Base-by-base conservation (phyloP, 306 rosid species). In the Inga oerstediana region DNA sequence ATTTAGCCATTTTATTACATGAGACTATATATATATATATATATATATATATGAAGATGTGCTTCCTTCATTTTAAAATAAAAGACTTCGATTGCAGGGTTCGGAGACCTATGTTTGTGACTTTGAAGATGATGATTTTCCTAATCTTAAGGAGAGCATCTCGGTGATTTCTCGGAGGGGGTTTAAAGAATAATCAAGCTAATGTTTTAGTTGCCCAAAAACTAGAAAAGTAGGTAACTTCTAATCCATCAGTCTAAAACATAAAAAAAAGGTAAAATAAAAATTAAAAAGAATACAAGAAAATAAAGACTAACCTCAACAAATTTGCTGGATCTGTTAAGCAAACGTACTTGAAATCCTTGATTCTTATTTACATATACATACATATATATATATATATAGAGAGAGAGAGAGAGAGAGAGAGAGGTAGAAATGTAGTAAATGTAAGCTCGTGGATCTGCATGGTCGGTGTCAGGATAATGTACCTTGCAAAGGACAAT, bases 121-220 rank as follows among this genome's bases (percentile, higher is more conserved):
- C 56, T 65, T 9, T 51, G 41, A 74, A 73, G 67, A 79, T 15
- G 76, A 39, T 34, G 39, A 65, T 45, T 48, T 74, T 65, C 62
- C 77, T 66, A 6, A 78, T 3, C 62, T 27, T 35, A 27, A 78
- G 83, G 86, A 72, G 72, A 62, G 32, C 76, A 83, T 64, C 78
- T 62, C 15, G 70, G 58, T 46, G 43, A 61, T 64, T 45, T 8
- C 7, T 22, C 1, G 48, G 51, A 65, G 37, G 10, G 32, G 39
- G 27, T 41, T 76, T 67, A 30, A 54, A 52, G 17, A 43, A 77
- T 56, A 32, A 77, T 69, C 27, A 68, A 52, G 52, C 20, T 74
- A 65, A 16, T 12, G 15, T 73, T 74, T 72, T 74, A 45, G 80
- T 10, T n/a, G 61, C 54, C 54, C 54, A 51, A 68, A 51, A 24